phyloP scores from a whole-genome alignment of 2,329 filamentous ascomycete genomes.

The Raffaelea arxii region DNA sequence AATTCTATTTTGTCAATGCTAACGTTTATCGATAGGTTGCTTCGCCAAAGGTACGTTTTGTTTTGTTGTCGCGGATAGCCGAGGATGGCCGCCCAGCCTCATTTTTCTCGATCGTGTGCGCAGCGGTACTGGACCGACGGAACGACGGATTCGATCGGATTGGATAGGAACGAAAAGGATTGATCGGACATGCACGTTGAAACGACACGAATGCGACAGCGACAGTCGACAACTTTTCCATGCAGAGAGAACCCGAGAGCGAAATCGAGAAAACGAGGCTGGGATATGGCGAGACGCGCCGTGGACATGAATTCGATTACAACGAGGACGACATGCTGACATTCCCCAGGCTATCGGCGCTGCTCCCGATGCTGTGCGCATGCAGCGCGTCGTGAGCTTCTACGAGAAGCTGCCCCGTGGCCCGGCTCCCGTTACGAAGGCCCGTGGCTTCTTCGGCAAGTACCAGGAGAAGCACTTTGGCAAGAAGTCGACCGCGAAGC shows the following conservation, averaged over 20 bases:
- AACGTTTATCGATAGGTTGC: constrained; percentile 55
- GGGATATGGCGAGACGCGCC: not conserved
- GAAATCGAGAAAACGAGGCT: too few species aligned
- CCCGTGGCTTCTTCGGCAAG: constrained; percentile 72
- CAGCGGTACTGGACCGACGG: too few species aligned
- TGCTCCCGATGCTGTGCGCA: constrained; percentile 90
- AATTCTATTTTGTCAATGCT: constrained; percentile 1
- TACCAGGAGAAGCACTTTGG: constrained; percentile 89
- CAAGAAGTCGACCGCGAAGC: constrained; percentile 80
- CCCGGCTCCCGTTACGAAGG: constrained; percentile 71
- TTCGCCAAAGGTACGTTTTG: constrained; percentile 70
- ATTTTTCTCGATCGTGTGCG: too few species aligned
- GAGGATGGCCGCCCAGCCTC: too few species aligned
- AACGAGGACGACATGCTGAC: constrained; percentile 5
- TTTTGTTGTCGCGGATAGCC: too few species aligned
- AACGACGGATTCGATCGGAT: too few species aligned
- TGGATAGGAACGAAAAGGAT: too few species aligned
- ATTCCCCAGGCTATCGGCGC: constrained; percentile 73
- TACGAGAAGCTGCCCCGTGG: constrained; percentile 98
- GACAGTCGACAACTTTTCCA: too few species aligned
- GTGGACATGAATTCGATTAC: too few species aligned
- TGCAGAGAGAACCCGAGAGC: too few species aligned
- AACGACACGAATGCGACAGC: too few species aligned
- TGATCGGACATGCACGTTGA: too few species aligned
- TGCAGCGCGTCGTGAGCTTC: constrained; percentile 97